These are phyloP conservation scores for Jatropha curcas DNA, from an alignment of 345 rosid genomes.

Conservation along the genomic window DNA sequence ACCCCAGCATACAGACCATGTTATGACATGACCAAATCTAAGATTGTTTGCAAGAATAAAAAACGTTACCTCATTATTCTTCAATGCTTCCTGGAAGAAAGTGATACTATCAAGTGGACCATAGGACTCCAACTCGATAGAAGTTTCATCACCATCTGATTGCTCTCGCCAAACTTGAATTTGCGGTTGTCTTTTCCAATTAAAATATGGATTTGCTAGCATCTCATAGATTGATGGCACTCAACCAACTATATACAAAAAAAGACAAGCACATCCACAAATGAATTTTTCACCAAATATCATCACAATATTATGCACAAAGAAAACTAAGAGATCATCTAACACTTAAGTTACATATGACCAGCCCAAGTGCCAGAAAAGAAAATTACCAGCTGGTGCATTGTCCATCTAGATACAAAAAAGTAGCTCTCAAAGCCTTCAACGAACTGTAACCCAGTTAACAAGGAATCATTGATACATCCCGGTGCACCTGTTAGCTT, in stretches of 20 bases:
- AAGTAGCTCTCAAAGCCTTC: slow-evolving; percentile 86
- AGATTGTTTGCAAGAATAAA: neutral
- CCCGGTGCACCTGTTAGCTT: slow-evolving; percentile 80
- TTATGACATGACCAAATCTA: neutral
- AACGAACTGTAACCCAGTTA: slow-evolving; percentile 90
- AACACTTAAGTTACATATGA: neutral
- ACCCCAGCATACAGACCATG: neutral
- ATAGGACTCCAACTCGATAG: slow-evolving; percentile 57
- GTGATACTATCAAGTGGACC: slow-evolving; percentile 49
- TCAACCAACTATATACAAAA: slow-evolving; percentile 61
- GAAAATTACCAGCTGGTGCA: slow-evolving; percentile 87
- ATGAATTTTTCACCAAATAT: slow-evolving; percentile 4
- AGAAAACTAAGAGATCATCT: slow-evolving; percentile 4
- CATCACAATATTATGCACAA: neutral
- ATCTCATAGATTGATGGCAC: slow-evolving; percentile 87
- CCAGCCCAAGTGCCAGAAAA: slow-evolving; percentile 10
- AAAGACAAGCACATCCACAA: slow-evolving; percentile 5
- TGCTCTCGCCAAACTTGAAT: slow-evolving; percentile 72
- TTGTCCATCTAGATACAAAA: slow-evolving; percentile 86
- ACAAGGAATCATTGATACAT: slow-evolving; percentile 77
- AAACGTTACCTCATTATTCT: slow-evolving; percentile 63
- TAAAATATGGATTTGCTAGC: slow-evolving; percentile 79
- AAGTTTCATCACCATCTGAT: slow-evolving; percentile 42
- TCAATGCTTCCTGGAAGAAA: slow-evolving; percentile 70
- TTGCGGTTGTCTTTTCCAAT: slow-evolving; percentile 65